These are phyloP conservation scores for Marasmius sp. DNA, from an alignment of 1,284 basidiomycete species.

Conservation along the genomic window DNA sequence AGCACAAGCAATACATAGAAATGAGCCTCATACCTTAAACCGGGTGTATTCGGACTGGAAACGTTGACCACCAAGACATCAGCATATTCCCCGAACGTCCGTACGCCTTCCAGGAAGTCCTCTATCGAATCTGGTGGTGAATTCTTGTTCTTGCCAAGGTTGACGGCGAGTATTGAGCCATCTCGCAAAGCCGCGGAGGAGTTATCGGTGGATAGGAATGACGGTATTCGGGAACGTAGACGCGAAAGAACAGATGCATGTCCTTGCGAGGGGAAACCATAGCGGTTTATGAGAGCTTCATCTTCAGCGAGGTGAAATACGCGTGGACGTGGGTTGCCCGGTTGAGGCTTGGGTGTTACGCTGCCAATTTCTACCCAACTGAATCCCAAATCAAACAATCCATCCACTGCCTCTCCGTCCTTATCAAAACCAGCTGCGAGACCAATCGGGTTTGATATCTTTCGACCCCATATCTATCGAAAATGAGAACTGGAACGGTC, in stretches of 20 bases:
- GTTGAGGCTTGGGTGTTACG: slow-evolving; percentile 93
- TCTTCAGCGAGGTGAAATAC: slow-evolving; percentile 90
- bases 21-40: slow-evolving; percentile 60
- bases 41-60: slow-evolving; percentile 97
- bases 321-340: slow-evolving; percentile 90
- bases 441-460: slow-evolving; percentile 85
- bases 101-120: slow-evolving; percentile 87
- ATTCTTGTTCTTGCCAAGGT: slow-evolving; percentile 96
- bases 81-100: slow-evolving; percentile 82
- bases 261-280: slow-evolving; percentile 96
- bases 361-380: slow-evolving; percentile 98
- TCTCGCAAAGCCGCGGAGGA: slow-evolving; percentile 68
- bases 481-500: not conserved
- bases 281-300: slow-evolving; percentile 89
- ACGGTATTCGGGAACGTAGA: slow-evolving; percentile 71
- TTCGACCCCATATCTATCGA: slow-evolving; percentile 80
- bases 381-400: slow-evolving; percentile 46
- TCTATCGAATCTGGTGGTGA: slow-evolving; percentile 80
- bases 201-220: slow-evolving; percentile 39
- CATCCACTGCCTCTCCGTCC: slow-evolving; percentile 94
- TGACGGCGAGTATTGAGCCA: slow-evolving; percentile 84
- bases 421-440: slow-evolving; percentile 98
- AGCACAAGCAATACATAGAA: not conserved
- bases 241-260: slow-evolving; percentile 80
- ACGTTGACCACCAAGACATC: slow-evolving; percentile 97